Conservation (phyloP, 768 basidiomycete genomes). For the Pilatotrama ljubarskyi region DNA sequence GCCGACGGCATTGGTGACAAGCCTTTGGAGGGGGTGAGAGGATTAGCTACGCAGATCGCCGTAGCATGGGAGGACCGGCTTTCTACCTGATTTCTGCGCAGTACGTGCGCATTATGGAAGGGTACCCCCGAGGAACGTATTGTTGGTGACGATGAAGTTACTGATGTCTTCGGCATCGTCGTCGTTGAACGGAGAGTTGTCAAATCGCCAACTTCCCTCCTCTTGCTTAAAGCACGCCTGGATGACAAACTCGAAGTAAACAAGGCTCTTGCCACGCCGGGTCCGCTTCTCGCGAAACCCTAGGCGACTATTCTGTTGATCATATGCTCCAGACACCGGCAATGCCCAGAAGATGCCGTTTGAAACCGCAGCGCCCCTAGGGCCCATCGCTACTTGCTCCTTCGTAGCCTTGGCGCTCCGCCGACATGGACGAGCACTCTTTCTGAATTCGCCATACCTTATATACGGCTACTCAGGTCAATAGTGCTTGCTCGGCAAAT, state of each 20-base stretch:
- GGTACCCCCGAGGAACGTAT: neutral
- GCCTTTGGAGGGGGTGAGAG: slow-evolving; percentile 27
- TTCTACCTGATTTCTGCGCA: slow-evolving; percentile 36
- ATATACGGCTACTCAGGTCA: too few species aligned
- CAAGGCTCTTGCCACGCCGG: neutral
- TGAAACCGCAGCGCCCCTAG: neutral
- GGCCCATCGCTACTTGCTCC: too few species aligned
- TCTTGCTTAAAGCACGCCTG: neutral
- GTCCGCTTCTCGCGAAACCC: neutral
- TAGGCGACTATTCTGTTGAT: slow-evolving; percentile 1
- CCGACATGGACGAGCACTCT: too few species aligned
- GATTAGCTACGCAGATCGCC: neutral
- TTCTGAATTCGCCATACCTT: too few species aligned
- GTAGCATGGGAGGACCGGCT: neutral
- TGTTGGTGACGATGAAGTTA: slow-evolving; percentile 4
- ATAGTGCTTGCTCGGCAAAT: too few species aligned
- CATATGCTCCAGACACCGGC: neutral
- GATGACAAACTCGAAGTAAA: slow-evolving; percentile 11
- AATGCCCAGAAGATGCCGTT: neutral
- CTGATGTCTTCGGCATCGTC: slow-evolving; percentile 23
- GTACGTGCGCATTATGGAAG: slow-evolving; percentile 22
- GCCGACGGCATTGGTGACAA: slow-evolving; percentile 63
- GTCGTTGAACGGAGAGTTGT: neutral
- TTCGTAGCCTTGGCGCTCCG: too few species aligned
- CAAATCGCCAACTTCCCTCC: neutral